Conservation (phyloP, 2,329 filamentous ascomycete genomes). For the Diaporthe helianthi region DNA sequence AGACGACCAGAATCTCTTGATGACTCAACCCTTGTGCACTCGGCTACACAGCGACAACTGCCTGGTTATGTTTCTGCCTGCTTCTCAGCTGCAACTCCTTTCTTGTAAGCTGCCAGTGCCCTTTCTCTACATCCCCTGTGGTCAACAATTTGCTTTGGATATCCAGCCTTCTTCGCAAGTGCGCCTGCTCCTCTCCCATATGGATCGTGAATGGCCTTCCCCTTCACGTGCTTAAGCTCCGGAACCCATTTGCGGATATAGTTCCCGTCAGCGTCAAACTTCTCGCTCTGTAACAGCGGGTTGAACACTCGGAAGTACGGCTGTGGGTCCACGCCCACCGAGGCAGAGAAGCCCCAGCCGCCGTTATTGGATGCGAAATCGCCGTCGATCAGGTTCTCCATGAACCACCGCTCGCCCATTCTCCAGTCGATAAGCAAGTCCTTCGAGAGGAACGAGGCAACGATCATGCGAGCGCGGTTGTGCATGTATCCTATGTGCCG, state of each 20-base stretch:
- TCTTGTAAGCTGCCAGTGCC: conserved; percentile 43
- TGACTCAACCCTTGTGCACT: background rate
- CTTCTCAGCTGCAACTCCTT: conserved; percentile 37
- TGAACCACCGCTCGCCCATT: conserved; percentile 81
- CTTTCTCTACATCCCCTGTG: conserved; percentile 74
- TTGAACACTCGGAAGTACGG: conserved; percentile 94
- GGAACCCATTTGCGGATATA: conserved; percentile 87
- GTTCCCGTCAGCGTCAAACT: conserved; percentile 78
- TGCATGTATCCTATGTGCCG: conserved; percentile 77
- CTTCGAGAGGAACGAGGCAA: conserved; percentile 81
- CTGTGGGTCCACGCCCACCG: conserved; percentile 53
- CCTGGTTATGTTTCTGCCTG: background rate
- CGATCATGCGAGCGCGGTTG: conserved; percentile 85
- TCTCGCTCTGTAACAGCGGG: conserved; percentile 82
- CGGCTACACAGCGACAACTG: background rate
- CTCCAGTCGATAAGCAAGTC: conserved; percentile 85
- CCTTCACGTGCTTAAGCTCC: conserved; percentile 70
- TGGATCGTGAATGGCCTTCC: conserved; percentile 80
- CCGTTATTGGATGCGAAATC: conserved; percentile 82
- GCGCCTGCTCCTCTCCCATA: conserved; percentile 69
- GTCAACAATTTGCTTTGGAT: conserved; percentile 77
- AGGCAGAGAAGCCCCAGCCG: conserved; percentile 60
- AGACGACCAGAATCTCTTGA: too few relatives aligned
- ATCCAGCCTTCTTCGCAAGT: conserved; percentile 70
- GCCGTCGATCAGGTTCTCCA: conserved; percentile 80